A percentile compares a stretch with the other conserved stretches of the same genome.
Evolutionary conservation across 306 rosid species (phyloP).

Genomic region (Sechiopsis laciniata): DNA sequence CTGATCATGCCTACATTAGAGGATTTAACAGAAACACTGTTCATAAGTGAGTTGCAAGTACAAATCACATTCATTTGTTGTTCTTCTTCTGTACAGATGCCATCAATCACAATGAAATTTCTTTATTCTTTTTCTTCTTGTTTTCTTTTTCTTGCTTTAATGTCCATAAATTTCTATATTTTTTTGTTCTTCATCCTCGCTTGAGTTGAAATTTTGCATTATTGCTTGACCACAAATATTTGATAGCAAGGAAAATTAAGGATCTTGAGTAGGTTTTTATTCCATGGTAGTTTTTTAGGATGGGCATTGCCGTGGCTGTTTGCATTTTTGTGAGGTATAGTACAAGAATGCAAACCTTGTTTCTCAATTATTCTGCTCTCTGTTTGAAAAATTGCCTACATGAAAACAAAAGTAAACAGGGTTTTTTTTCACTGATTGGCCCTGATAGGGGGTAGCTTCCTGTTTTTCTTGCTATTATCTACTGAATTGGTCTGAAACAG

Average conservation of each 20-base stretch:
- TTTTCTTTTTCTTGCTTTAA: no score
- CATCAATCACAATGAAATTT: neutral
- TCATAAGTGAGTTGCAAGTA: conserved; percentile 18
- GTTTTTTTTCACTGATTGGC: neutral
- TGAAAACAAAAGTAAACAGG: conserved; percentile 19
- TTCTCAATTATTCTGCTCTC: conserved; percentile 15
- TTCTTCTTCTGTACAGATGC: conserved; percentile 13
- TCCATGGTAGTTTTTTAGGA: neutral
- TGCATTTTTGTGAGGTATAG: neutral
- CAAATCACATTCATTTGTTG: conserved; percentile 12
- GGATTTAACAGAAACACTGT: conserved; percentile 1
- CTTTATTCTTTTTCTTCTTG: neutral
- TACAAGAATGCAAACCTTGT: conserved; percentile 13
- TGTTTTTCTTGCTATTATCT: neutral
- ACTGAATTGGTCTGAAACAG: conserved; percentile 1
- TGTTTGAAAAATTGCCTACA: conserved; percentile 13
- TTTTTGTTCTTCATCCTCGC: neutral
- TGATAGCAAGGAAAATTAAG: neutral
- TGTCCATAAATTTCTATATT: neutral
- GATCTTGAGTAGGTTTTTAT: neutral
- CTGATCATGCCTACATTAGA: neutral
- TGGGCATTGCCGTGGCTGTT: neutral
- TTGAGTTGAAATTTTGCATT: neutral
- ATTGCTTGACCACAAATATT: neutral
- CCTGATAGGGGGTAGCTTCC: conserved; percentile 14